phyloP scores from a whole-genome alignment of 2,329 filamentous ascomycete species.

The Trichoderma breve region DNA sequence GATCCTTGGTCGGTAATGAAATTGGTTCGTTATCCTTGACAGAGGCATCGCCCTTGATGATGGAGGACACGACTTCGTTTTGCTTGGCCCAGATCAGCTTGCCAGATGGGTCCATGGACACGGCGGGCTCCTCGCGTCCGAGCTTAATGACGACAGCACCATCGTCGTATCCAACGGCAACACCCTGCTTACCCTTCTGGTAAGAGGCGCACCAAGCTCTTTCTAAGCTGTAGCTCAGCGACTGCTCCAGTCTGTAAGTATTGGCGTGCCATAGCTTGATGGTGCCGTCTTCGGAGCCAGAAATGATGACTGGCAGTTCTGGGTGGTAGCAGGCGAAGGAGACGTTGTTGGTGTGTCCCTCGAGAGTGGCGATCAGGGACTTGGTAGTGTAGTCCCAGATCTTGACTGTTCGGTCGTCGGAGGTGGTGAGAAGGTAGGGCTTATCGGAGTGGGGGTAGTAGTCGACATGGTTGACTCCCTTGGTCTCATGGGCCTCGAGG shows the following conservation, averaged over 20 bases:
- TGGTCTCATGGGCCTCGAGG: conserved; percentile 92
- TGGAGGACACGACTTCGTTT: conserved; percentile 89
- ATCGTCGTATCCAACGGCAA: conserved; percentile 96
- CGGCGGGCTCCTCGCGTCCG: conserved; percentile 92
- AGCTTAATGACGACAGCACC: conserved; percentile 97
- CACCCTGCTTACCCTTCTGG: conserved; percentile 88
- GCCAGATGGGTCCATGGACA: conserved; percentile 94
- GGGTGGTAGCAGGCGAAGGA: conserved; percentile 98
- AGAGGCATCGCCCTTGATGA: conserved; percentile 82
- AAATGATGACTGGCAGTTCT: conserved; percentile 94
- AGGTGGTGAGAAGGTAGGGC: conserved; percentile 90
- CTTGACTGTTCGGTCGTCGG: conserved; percentile 94
- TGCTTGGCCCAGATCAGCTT: conserved; percentile 96
- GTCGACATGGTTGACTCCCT: conserved; percentile 97
- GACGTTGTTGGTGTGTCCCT: conserved; percentile 96
- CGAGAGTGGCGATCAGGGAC: conserved; percentile 90
- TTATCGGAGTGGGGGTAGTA: conserved; percentile 75
- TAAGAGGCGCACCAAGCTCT: conserved; percentile 97
- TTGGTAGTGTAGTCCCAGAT: conserved; percentile 99
- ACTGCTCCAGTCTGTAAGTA: conserved; percentile 94
- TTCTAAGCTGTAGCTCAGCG: conserved; percentile 91
- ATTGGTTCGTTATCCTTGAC: conserved; percentile 89
- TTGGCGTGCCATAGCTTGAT: conserved; percentile 99
- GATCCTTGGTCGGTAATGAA: conserved; percentile 83
- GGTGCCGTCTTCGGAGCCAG: conserved; percentile 94